A percentile compares a stretch with the other conserved stretches of the same genome.
Evolutionary conservation across 1,284 basidiomycete species (phyloP).

Genomic region (Malassezia equina): DNA sequence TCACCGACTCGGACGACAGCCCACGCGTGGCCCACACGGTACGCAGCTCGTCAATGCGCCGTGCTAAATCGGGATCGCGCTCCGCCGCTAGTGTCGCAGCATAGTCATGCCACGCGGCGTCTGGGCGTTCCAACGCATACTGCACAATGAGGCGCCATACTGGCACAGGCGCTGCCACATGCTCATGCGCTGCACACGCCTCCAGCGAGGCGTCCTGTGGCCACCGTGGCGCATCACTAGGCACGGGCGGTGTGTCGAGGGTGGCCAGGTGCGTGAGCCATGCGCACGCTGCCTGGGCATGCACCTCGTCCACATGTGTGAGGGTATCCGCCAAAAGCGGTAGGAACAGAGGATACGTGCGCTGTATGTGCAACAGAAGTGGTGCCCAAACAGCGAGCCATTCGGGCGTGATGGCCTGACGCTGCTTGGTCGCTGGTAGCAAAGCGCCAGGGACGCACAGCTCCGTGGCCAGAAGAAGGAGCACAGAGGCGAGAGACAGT

Average conservation of each 20-base stretch:
- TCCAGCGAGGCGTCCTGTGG: background rate
- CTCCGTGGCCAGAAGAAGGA: slow-evolving; percentile 1
- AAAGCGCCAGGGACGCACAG: slow-evolving; percentile 15
- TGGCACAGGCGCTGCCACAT: background rate
- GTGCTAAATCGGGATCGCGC: background rate
- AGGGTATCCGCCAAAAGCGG: slow-evolving; percentile 6
- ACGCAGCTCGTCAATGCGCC: background rate
- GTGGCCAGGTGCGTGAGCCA: slow-evolving; percentile 7
- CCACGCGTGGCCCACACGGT: background rate
- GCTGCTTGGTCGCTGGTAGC: slow-evolving; percentile 7
- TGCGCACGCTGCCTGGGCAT: background rate
- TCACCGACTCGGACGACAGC: background rate
- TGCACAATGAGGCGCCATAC: slow-evolving; percentile 2
- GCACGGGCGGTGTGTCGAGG: background rate
- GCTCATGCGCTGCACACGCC: background rate
- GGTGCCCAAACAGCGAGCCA: slow-evolving; percentile 12
- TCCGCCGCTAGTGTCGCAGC: background rate
- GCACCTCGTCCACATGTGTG: background rate
- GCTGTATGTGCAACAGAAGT: background rate
- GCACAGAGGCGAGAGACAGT: background rate
- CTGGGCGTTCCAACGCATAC: background rate
- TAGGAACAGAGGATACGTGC: background rate
- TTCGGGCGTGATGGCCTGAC: background rate
- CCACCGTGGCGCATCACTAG: slow-evolving; percentile 12
- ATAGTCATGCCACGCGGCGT: background rate